These are phyloP conservation scores for Botrytis byssoidea DNA, from an alignment of 2,329 filamentous ascomycete species.

Conservation along the genomic window DNA sequence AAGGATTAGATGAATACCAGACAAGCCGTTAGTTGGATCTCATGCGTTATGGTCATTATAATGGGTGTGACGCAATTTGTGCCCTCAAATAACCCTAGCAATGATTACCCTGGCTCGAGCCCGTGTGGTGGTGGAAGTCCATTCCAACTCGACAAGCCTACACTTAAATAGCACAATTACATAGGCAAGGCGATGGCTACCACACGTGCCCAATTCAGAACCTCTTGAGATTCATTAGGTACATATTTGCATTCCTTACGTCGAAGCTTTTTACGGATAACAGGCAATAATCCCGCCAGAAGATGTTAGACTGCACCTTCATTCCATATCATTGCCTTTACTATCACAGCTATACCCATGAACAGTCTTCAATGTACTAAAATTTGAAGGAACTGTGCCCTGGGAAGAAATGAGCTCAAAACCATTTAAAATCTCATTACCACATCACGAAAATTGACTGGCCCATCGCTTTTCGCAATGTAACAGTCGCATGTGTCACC, in stretches of 20 bases:
- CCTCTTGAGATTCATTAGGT: neutral
- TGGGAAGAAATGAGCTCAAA: neutral
- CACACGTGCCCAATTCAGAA: neutral
- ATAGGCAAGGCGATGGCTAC: neutral
- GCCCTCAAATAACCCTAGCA: neutral
- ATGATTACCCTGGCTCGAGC: neutral
- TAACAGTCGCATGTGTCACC: constrained; percentile 12
- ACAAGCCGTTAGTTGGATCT: constrained; percentile 12
- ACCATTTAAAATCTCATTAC: neutral
- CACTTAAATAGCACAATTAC: neutral
- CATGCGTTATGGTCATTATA: neutral
- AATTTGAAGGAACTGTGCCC: neutral
- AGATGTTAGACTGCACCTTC: neutral
- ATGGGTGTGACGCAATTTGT: constrained; percentile 9
- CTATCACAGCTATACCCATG: neutral
- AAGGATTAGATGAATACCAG: constrained; percentile 28
- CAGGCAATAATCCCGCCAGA: neutral
- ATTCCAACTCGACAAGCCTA: neutral
- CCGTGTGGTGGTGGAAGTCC: neutral
- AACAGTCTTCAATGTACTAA: neutral
- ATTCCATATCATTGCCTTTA: neutral
- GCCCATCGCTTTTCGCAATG: constrained; percentile 9
- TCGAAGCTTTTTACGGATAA: neutral
- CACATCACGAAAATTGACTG: neutral
- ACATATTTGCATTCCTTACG: neutral